phyloP scores from a whole-genome alignment of 768 basidiomycete genomes.

The Grammothele lineata region DNA sequence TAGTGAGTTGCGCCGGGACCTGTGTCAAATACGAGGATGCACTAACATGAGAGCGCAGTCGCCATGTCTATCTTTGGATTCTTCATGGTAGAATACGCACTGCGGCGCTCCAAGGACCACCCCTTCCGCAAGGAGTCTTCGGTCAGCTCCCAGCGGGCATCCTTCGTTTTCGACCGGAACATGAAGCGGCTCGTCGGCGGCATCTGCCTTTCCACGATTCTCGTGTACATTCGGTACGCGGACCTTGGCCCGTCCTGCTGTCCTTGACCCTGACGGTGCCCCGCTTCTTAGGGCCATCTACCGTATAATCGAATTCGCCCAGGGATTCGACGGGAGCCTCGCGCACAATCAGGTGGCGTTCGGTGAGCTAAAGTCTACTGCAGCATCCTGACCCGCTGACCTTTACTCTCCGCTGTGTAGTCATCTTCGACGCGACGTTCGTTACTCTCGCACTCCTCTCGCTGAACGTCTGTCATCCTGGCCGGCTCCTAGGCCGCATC shows the following conservation, averaged over 20 bases:
- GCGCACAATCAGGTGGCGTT: constrained; percentile 44
- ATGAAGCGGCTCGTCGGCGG: constrained; percentile 20
- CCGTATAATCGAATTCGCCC: constrained; percentile 44
- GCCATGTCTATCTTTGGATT: constrained; percentile 28
- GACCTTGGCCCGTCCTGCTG: too few relatives aligned
- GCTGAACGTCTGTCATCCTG: constrained; percentile 44
- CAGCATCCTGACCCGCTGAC: too few relatives aligned
- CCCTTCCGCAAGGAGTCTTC: constrained; percentile 23
- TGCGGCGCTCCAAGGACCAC: constrained; percentile 32
- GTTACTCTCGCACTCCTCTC: constrained; percentile 40
- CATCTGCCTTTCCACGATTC: constrained; percentile 19
- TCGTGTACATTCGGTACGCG: constrained; percentile 25
- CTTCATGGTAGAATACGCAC: constrained; percentile 41
- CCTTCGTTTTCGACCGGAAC: constrained; percentile 14
- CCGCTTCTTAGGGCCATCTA: constrained; percentile 38
- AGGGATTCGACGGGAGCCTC: constrained; percentile 48
- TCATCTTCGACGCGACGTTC: constrained; percentile 48
- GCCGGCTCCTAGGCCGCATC: constrained; percentile 30
- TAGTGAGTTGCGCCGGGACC: too few relatives aligned
- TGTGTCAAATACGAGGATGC: too few relatives aligned
- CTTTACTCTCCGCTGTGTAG: constrained; percentile 27
- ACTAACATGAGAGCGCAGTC: too few relatives aligned
- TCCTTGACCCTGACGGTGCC: not conserved
- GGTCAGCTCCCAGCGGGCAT: too few relatives aligned
- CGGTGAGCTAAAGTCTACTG: constrained; percentile 26